These are phyloP conservation scores for Escovopsis sp. DNA, from an alignment of 2,329 filamentous ascomycete species.

Conservation along the genomic window DNA sequence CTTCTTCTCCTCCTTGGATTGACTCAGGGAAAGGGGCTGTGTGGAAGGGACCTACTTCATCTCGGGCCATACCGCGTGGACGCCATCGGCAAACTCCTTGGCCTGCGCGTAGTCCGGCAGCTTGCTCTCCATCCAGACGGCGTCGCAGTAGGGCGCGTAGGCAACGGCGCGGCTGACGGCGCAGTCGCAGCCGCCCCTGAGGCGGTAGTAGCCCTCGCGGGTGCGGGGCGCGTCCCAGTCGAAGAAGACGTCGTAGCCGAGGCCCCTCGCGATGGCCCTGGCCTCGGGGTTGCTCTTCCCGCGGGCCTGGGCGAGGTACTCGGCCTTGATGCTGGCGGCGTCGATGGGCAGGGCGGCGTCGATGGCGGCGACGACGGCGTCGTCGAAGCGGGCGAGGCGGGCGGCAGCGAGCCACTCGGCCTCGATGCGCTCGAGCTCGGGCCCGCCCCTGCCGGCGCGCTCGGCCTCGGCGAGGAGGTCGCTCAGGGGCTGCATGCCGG, in stretches of 20 bases:
- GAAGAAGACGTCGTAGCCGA: constrained; percentile 73
- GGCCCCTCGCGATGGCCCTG: constrained; percentile 58
- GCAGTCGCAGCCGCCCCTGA: constrained; percentile 81
- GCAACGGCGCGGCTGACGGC: constrained; percentile 82
- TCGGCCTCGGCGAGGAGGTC: constrained; percentile 87
- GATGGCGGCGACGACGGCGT: constrained; percentile 76
- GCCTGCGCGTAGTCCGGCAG: constrained; percentile 84
- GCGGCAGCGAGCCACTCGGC: constrained; percentile 74
- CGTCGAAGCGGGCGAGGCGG: constrained; percentile 73
- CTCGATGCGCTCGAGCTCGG: constrained; percentile 77
- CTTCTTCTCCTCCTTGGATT: neutral
- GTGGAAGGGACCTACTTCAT: constrained; percentile 56
- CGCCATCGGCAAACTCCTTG: constrained; percentile 81
- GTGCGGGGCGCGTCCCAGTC: constrained; percentile 93
- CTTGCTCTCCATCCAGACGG: constrained; percentile 99
- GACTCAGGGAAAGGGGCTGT: neutral
- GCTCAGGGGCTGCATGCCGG: constrained; percentile 65
- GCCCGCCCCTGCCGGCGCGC: constrained; percentile 62
- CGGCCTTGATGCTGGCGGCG: constrained; percentile 54
- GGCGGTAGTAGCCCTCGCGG: constrained; percentile 86
- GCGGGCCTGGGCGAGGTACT: constrained; percentile 54
- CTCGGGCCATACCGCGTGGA: constrained; percentile 89
- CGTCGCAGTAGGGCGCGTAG: constrained; percentile 84
- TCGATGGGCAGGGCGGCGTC: constrained; percentile 46
- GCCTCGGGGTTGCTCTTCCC: constrained; percentile 80